Base-by-base conservation (phyloP, 2,329 filamentous ascomycete species). In the Didymellaceae sp. region DNA sequence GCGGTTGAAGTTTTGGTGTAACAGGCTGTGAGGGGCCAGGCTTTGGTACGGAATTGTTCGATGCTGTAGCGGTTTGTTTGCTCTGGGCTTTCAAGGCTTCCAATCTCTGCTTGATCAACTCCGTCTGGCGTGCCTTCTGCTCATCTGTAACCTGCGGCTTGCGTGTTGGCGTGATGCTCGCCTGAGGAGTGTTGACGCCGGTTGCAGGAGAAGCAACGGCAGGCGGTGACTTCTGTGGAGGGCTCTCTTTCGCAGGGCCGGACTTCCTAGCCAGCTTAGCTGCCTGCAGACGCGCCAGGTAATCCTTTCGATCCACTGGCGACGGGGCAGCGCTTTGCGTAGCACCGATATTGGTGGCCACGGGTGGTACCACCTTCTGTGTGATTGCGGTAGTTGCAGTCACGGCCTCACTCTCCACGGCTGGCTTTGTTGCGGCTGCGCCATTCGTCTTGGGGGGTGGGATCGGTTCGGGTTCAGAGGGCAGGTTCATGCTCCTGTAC, bases 201-300 rank as follows among this genome's bases (percentile, higher is more conserved):
- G 57, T 40, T 11, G 57, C 34, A 13, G 54, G 43, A 8, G 57
- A 44, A 6, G 42, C 30, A 13, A 46, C 21, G 18, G 45, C 54
- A 14, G 64, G 58, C n/a, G 59, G 51, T 22, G 55, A 57, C 2
- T 62, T 56, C 17, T 61, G 62, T 10, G 64, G 58, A 13, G 65
- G 51, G 14, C 56, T 63, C 10, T 51, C 37, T 24, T 68, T 68
- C 17, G 57, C 49, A 21, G 54, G 51, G 9, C 49, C 57, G 18
- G 54, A 55, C 32, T 57, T 49, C 49, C 68, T 62, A 44, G 86
- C 88, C 42, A 81, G 82, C 68, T 89, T 91, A 1, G 84, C 85
- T n/a, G 89, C 89, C 45, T 91, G 78, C 46, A 91, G 80, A 39
- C 87, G 84, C 4, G 89, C 88, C 52, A 93, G 90, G 32, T 89